Evolutionary conservation across 345 rosid genomes (phyloP), one percentile per base, ranked within the genome.

Genomic region (Brassica incana): DNA sequence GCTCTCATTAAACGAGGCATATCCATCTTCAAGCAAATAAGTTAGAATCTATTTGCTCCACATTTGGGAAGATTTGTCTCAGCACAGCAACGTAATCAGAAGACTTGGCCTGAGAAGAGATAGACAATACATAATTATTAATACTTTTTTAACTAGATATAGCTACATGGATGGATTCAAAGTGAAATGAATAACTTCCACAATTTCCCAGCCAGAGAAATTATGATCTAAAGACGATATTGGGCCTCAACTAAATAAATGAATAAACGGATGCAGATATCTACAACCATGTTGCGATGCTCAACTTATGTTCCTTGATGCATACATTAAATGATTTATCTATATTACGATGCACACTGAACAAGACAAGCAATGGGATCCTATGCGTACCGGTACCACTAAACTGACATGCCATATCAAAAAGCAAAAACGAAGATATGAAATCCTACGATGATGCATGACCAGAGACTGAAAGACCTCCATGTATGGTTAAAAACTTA

Each of bases 1-100:
- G 36, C 72, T 38, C 63, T 74, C 75, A 15, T 14, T 52, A 54
- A 27, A 58, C 14, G 23, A 50, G 58, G 32, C 1, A 30, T 40
- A 18, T 73, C 30, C 76, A 69, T 64, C 64, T 77, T 32, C 65
- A 78, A 69, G 84, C 84, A 76, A 90, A 88, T 67, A 90, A 76
- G 62, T 83, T 67, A 2, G 97, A 91, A 83, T 95, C 99, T 40
- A 95, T 90, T 82, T 93, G 99, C 87, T 93, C 85, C 68, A 89
- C 82, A 43, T 91, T 91, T 56, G 93, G 92, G 75, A 95, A 95
- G 76, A 85, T 78, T 80, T 89, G 77, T 77, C 83, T 90, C 76
- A 95, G 27, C 33, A 72, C 79, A 63, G 83, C 72, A 18, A 72
- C 69, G 81, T 93, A 93, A 77, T 85, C 77, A 1, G 93, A 79